These are phyloP conservation scores for Microsporum canis DNA, from an alignment of 2,329 filamentous ascomycete species.

Conservation along the genomic window DNA sequence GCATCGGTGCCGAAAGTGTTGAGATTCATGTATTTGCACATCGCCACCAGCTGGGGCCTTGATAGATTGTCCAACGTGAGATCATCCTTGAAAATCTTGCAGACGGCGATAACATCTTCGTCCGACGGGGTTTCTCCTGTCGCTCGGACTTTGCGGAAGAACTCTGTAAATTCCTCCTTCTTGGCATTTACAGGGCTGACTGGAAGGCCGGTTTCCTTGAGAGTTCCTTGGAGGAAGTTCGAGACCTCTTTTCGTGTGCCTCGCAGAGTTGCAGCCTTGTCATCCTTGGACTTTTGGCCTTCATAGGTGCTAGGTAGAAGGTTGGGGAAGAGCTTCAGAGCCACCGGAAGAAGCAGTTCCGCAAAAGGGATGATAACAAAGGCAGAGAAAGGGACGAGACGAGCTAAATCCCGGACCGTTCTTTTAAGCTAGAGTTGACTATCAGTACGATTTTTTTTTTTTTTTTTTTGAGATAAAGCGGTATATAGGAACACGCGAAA, in stretches of 20 bases:
- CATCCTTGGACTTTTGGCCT: constrained; percentile 77
- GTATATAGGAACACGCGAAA: too few relatives aligned
- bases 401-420: constrained; percentile 85
- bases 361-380: constrained; percentile 96
- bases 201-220: constrained; percentile 87
- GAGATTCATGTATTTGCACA: constrained; percentile 97
- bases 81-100: constrained; percentile 98
- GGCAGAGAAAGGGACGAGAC: constrained; percentile 88
- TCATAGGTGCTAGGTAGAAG: constrained; percentile 96
- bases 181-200: constrained; percentile 73
- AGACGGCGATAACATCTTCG: constrained; percentile 93
- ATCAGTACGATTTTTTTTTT: not conserved
- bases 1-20: constrained; percentile 95
- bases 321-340: constrained; percentile 91
- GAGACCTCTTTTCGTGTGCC: constrained; percentile 89
- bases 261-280: constrained; percentile 69
- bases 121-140: constrained; percentile 82
- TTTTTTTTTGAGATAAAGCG: too few relatives aligned
- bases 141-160: constrained; percentile 90
- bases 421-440: constrained; percentile 54
- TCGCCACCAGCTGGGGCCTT: constrained; percentile 86
- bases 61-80: constrained; percentile 94
- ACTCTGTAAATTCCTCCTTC: constrained; percentile 86
- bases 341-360: constrained; percentile 81
- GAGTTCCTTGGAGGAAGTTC: constrained; percentile 72